Evolutionary conservation across 495 filamentous ascomycete species (phyloP).

Genomic region (Aspergillus haitiensis): DNA sequence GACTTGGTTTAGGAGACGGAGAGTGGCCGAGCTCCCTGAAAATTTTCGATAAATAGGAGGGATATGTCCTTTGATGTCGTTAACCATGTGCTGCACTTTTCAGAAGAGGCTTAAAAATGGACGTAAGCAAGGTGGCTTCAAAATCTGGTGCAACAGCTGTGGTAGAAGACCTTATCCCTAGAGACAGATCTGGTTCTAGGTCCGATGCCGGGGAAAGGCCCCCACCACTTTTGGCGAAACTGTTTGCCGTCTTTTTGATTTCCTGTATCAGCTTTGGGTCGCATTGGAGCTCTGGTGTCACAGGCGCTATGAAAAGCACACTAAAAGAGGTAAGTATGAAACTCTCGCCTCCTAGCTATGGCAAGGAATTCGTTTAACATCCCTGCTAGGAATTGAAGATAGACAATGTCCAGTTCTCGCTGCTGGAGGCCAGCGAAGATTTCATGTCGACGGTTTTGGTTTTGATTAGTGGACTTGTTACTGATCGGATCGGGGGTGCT

Average conservation of each 20-base stretch:
- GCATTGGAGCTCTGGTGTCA: slow-evolving; percentile 44
- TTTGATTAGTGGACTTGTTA: slow-evolving; percentile 44
- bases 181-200: background rate
- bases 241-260: slow-evolving; percentile 39
- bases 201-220: slow-evolving; percentile 22
- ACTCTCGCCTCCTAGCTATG: background rate
- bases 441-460: slow-evolving; percentile 48
- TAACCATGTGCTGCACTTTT: background rate
- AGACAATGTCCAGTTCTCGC: slow-evolving; percentile 44
- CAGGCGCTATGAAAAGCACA: slow-evolving; percentile 48
- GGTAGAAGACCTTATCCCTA: background rate
- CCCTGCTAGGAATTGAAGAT: slow-evolving; percentile 36
- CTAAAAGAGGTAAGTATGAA: slow-evolving; percentile 41
- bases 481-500: slow-evolving; percentile 48
- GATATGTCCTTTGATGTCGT: background rate
- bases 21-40: background rate
- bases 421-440: slow-evolving; percentile 47
- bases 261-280: slow-evolving; percentile 48
- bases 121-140: background rate
- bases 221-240: slow-evolving; percentile 37
- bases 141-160: background rate
- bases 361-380: background rate
- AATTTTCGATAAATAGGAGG: background rate
- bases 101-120: background rate
- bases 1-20: background rate